A percentile compares a stretch with the other conserved stretches of the same genome.
These are phyloP conservation scores for Pholiota conissans DNA, from an alignment of 768 basidiomycete species.

Conservation along the genomic window DNA sequence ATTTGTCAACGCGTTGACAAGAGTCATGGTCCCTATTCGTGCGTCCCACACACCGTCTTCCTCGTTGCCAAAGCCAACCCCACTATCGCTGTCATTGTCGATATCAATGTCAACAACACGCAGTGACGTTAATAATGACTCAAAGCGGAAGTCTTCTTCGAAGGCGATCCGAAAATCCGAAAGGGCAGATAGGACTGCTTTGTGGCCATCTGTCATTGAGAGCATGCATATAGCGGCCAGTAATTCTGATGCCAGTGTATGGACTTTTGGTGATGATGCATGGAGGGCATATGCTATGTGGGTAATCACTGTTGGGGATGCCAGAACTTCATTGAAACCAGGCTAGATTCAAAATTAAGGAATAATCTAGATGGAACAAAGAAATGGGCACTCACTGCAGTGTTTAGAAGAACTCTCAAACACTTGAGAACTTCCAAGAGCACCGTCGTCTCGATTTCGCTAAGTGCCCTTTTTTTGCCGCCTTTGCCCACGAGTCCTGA, in stretches of 20 bases:
- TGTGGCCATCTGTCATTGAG: slow-evolving; percentile 68
- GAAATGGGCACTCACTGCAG: slow-evolving; percentile 53
- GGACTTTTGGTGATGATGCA: slow-evolving; percentile 63
- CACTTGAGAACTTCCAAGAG: slow-evolving; percentile 79
- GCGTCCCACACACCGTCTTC: slow-evolving; percentile 83
- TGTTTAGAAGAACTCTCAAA: slow-evolving; percentile 81
- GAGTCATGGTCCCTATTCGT: slow-evolving; percentile 69
- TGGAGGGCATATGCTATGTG: slow-evolving; percentile 75
- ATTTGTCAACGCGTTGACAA: slow-evolving; percentile 79
- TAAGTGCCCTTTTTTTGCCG: slow-evolving; percentile 58
- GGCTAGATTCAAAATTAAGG: slow-evolving; percentile 41
- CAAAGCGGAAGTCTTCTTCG: slow-evolving; percentile 79
- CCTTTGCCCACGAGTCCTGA: slow-evolving; percentile 64
- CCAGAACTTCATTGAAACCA: slow-evolving; percentile 70
- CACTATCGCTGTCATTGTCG: slow-evolving; percentile 30
- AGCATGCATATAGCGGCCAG: slow-evolving; percentile 84
- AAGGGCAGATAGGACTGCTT: slow-evolving; percentile 71
- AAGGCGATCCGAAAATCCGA: slow-evolving; percentile 76
- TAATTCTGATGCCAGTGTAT: slow-evolving; percentile 71
- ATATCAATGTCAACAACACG: slow-evolving; percentile 47
- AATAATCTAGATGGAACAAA: not conserved
- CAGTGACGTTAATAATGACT: slow-evolving; percentile 67
- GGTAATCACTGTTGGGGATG: slow-evolving; percentile 63
- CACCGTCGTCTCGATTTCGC: slow-evolving; percentile 66
- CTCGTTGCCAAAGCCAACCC: slow-evolving; percentile 44